Evolutionary conservation across 371 early-diverging fungal species (phyloP).

Genomic region (Phascolomyces articulosus): DNA sequence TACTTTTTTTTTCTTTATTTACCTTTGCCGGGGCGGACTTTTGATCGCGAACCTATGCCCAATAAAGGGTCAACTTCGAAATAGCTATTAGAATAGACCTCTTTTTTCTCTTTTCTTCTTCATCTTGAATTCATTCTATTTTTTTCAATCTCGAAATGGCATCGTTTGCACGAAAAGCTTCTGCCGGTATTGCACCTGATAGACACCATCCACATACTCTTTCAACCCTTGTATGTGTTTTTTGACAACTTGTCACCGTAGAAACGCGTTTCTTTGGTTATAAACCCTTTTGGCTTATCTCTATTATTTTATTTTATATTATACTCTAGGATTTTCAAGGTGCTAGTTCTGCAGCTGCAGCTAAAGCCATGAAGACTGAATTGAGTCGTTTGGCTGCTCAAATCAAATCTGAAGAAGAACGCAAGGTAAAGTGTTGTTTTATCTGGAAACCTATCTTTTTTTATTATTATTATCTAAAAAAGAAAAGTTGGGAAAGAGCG

Average conservation of each 20-base stretch:
- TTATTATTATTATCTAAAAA: no score
- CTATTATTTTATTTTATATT: neutral
- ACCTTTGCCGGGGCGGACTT: neutral
- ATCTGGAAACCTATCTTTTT: no score
- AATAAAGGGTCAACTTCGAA: neutral
- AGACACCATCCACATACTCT: conserved; percentile 62
- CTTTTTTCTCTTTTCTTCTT: neutral
- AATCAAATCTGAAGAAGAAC: conserved; percentile 54
- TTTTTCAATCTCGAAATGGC: conserved; percentile 9
- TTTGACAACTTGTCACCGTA: neutral
- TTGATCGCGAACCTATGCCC: neutral
- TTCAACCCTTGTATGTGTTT: conserved; percentile 54
- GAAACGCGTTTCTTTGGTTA: neutral
- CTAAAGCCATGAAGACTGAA: conserved; percentile 69
- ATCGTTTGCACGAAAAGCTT: conserved; percentile 40
- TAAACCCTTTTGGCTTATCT: neutral
- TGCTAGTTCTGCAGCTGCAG: conserved; percentile 68
- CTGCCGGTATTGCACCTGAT: conserved; percentile 33
- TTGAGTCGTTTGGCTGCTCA: conserved; percentile 55
- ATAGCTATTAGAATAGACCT: neutral
- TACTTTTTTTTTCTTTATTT: neutral
- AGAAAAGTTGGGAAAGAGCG: neutral
- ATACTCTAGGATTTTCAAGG: conserved; percentile 65
- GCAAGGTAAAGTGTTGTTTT: conserved; percentile 47
- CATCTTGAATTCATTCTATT: conserved; percentile 3